Percentiles rank a stretch among this genome's conserved stretches.
These are phyloP conservation scores for Ailanthus altissimus DNA, from an alignment of 345 rosid species.

Conservation along the genomic window DNA sequence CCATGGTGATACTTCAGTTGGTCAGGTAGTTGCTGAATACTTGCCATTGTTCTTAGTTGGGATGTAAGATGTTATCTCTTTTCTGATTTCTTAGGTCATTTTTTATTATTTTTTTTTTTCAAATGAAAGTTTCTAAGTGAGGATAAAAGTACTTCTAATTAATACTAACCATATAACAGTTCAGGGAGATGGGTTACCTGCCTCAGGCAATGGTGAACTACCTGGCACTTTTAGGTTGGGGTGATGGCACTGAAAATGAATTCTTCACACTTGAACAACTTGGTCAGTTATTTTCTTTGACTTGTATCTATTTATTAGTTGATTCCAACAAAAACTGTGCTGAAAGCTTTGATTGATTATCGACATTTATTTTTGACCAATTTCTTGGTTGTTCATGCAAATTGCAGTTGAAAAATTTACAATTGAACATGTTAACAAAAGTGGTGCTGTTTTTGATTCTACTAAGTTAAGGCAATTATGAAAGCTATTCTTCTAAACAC, in stretches of 20 bases:
- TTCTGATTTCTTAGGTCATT: constrained; percentile 10
- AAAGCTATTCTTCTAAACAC: constrained; percentile 17
- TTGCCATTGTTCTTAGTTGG: constrained; percentile 8
- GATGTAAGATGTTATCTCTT: constrained; percentile 1
- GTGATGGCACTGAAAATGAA: constrained; percentile 98
- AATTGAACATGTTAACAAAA: constrained; percentile 80
- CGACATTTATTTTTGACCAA: constrained; percentile 9
- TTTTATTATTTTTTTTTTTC: neutral
- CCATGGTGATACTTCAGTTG: constrained; percentile 96
- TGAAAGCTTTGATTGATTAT: constrained; percentile 14
- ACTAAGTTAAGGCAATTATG: constrained; percentile 72
- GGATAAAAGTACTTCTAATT: neutral
- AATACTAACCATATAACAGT: constrained; percentile 42
- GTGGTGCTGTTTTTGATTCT: constrained; percentile 85
- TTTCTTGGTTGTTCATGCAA: constrained; percentile 30
- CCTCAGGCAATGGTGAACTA: constrained; percentile 96
- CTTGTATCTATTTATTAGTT: neutral
- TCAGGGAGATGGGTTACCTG: constrained; percentile 90
- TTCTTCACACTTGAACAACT: constrained; percentile 81
- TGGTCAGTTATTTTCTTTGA: constrained; percentile 47
- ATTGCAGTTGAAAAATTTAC: constrained; percentile 83
- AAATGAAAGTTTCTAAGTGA: neutral
- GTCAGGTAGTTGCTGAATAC: constrained; percentile 53
- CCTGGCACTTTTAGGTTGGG: constrained; percentile 94
- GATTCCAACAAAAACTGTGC: neutral